A percentile compares a stretch with the other conserved stretches of the same genome.
phyloP scores from a whole-genome alignment of 2,329 filamentous ascomycete species.

The Sporothrix pseudoabietina region DNA sequence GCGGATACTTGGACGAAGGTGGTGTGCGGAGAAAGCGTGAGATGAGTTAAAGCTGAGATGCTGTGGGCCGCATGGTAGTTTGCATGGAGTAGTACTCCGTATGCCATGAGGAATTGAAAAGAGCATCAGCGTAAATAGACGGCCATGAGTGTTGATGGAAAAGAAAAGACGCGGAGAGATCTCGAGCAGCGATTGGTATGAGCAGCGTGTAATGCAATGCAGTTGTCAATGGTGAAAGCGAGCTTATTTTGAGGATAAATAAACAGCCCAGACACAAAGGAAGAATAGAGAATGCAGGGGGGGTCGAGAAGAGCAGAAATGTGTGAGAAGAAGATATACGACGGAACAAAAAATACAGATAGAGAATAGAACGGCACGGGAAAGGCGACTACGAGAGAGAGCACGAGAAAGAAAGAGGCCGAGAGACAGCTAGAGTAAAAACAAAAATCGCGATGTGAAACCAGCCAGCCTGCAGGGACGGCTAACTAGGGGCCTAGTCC shows the following conservation, averaged over 20 bases:
- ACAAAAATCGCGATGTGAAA: conserved; percentile 16
- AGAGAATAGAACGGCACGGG: not conserved
- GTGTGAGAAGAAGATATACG: not conserved
- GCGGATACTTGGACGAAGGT: conserved; percentile 6
- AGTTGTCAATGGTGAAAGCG: not conserved
- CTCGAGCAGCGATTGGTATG: not conserved
- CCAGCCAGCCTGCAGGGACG: not conserved
- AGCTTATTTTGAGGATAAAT: not conserved
- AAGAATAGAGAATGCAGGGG: not conserved
- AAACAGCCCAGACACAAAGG: not conserved
- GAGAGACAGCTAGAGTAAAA: not conserved
- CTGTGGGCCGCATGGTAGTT: not conserved
- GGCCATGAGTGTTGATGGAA: not conserved
- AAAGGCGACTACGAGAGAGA: not conserved
- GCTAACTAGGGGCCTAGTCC: not conserved
- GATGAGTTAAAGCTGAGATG: not conserved
- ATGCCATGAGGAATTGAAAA: too few relatives aligned
- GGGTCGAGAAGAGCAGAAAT: not conserved
- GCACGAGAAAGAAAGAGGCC: not conserved
- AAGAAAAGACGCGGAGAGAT: conserved; percentile 4
- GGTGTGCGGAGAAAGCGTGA: conserved; percentile 11
- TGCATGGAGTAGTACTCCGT: not conserved
- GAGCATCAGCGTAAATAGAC: not conserved
- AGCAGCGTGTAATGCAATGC: not conserved
- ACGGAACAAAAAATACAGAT: not conserved